A percentile compares a stretch with the other conserved stretches of the same genome.
Conservation (phyloP, 2,329 filamentous ascomycete species). For the Fusarium aywerte region DNA sequence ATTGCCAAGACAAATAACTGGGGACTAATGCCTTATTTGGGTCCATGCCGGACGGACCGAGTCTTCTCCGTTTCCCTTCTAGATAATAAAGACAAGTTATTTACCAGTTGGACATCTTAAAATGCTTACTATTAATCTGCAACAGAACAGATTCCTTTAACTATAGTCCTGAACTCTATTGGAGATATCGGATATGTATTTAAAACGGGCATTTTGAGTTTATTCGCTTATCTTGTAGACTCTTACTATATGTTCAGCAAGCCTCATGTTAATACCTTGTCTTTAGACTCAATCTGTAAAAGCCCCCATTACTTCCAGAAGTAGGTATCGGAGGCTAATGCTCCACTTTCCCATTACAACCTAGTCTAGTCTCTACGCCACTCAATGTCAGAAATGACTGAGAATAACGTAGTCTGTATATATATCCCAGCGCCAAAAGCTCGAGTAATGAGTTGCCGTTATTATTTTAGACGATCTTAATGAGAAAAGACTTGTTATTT, state of each 20-base stretch:
- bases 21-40: neutral
- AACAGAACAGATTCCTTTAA: neutral
- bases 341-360: neutral
- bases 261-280: fast-evolving
- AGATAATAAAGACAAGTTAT: neutral
- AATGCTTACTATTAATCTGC: neutral
- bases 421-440: no score
- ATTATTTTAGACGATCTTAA: no score
- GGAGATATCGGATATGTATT: neutral
- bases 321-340: neutral
- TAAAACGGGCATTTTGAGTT: neutral
- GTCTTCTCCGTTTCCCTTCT: neutral
- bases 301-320: constrained; percentile 1
- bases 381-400: no score
- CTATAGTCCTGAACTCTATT: neutral
- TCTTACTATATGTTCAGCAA: neutral
- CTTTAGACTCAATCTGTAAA: neutral
- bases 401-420: no score
- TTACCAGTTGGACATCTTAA: neutral
- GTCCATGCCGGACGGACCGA: neutral
- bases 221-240: fast-evolving
- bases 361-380: no score
- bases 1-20: neutral
- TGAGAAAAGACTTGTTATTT: no score
- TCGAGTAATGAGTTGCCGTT: no score